A percentile compares a stretch with the other conserved stretches of the same genome.
Conservation (phyloP, 805 yeast genomes). For the Torulaspora gathmanii region DNA sequence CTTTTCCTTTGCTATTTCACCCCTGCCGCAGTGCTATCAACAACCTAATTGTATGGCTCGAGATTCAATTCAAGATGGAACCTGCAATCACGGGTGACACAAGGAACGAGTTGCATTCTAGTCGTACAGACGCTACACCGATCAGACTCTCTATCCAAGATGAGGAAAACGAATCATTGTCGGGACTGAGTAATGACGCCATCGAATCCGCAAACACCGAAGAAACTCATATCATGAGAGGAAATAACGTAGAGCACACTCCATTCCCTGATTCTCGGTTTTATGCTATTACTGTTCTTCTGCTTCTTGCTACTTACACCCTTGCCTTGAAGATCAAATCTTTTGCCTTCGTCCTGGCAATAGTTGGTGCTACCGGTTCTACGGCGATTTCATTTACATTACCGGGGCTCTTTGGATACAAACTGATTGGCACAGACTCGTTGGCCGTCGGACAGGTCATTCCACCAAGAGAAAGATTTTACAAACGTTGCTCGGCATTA, state of each 20-base stretch:
- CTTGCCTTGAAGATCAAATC: constrained; percentile 66
- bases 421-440: constrained; percentile 46
- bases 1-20: constrained; percentile 75
- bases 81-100: constrained; percentile 1
- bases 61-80: constrained; percentile 16
- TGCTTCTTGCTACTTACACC: constrained; percentile 49
- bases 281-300: constrained; percentile 40
- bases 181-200: constrained; percentile 2
- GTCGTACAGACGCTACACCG: constrained; percentile 6
- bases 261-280: constrained; percentile 24
- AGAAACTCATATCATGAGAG: constrained; percentile 6
- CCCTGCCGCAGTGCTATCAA: constrained; percentile 73
- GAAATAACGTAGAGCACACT: constrained; percentile 14
- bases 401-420: constrained; percentile 84
- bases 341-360: constrained; percentile 73
- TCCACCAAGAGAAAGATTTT: constrained; percentile 25
- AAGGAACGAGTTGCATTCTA: not conserved
- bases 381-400: constrained; percentile 85
- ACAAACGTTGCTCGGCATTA: constrained; percentile 47
- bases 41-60: constrained; percentile 53
- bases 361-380: constrained; percentile 92
- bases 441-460: constrained; percentile 31
- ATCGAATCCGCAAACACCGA: constrained; percentile 10
- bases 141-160: constrained; percentile 16
- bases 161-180: constrained; percentile 10